Base-by-base conservation (phyloP, 2,329 filamentous ascomycete genomes). In the Colletotrichum siamense region DNA sequence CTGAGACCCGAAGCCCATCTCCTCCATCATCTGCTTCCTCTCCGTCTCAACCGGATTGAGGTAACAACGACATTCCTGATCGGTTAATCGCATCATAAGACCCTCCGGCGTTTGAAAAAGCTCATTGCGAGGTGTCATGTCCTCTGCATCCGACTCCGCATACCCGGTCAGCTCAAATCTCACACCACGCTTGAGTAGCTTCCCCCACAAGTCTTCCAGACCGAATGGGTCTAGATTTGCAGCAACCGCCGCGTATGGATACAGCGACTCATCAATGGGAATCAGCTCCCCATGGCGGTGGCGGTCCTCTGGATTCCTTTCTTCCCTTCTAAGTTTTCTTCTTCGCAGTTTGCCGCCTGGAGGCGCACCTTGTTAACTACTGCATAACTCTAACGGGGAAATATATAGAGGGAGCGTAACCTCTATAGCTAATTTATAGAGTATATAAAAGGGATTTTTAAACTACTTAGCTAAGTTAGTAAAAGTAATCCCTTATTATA, bases 121-220 rank as follows among this genome's bases (percentile, higher is more conserved):
- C n/a, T 52, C 44, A 24, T 22, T 52, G n/a, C 44, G 44, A 52
- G 44, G 0, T 24, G 1, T 52, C 1, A 52, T 52, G n/a, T 52
- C 44, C 44, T 52, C n/a, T 6, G 0, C 3, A 4, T 5, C n/a
- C 6, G 0, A 7, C 0, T 24, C 44, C n/a, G 3, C 0, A 22
- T 13, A 3, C 5, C n/a, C 44, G 44, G n/a, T 22, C 44, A 52
- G n/a, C 44, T 52, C 44, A 52, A 52, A 52, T 52, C n/a, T 52
- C n/a, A 22, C 10, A 22, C 44, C 44, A 10, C 44, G 44, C 4
- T 24, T 22, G 44, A 22, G 10, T n/a, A 22, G n/a, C n/a, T 24
- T 52, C 0, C 44, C 44, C 44, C 44, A 52, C 2, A 24, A 24
- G n/a, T 52, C 1, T 22, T 13, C n/a, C 10, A 52, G 6, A 2